Evolutionary conservation across 768 basidiomycete species (phyloP), one percentile per base, ranked within the genome.

Genomic region (Russula earlei): DNA sequence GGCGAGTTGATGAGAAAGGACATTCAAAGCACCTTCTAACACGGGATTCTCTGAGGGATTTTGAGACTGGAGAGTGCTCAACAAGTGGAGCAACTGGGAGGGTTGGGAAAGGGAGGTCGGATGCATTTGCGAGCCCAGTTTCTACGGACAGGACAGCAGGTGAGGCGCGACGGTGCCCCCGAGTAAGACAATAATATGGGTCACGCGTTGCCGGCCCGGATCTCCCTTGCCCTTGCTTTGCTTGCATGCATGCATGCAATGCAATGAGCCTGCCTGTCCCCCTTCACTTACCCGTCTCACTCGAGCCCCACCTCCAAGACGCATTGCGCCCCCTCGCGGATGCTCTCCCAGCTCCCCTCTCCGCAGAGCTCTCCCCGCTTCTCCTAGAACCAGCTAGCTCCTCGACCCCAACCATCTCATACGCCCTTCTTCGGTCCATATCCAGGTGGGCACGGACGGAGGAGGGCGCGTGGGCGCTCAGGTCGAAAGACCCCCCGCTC

Each of bases 381-480:
- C 64, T 83, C 43, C 58, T 63, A 22, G 64, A 72, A 27, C 53
- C 52, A 15, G 29, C 56, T 5, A 52, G 46, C 20, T 27, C 52
- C 12, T 31, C 38, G 22, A 31, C 41, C 20, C 45, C 47, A n/a
- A 72, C 77, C 38, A 80, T 92, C 52, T 79, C 85, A 0, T 85
- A 91, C 68, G 66, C 71, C 6, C 66, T 83, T 41, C 74, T 91
- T 40, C 72, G 70, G 9, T 68, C 74, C 29, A 72, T 87, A 46
- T 87, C 88, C 0, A 73, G 73, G 67, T 91, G 89, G 89, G 69
- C 83, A 15, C 80, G 82, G 42, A 76, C 85, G 27, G 62, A 71
- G 5, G 68, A 70, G 44, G 86, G 81, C 7, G 65, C 61, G 34
- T 54, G 55, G 0, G 64, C 69, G 3, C 66, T 80, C 20, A 59